Evolutionary conservation across 192 early-diverging fungal species (phyloP), one percentile per base, ranked within the genome.

Genomic region (Rhizoclosmatium globosum): DNA sequence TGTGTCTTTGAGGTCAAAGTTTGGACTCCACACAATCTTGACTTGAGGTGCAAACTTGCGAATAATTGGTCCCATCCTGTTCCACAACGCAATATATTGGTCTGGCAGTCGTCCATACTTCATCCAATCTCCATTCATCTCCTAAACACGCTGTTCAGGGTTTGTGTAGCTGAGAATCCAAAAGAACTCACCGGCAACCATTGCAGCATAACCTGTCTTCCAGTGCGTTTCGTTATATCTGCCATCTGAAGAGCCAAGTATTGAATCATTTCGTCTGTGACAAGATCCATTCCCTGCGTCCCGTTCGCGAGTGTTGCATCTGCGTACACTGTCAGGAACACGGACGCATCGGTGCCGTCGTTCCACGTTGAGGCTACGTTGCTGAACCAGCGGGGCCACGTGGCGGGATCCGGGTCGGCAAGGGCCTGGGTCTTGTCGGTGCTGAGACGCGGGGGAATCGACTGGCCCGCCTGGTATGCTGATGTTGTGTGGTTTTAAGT

Each of bases 111-210:
- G 19, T 1, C 74, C 74, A 46, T 76, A 74, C 6, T 42, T 17
- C 72, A 74, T 74, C 72, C 72, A 74, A 44, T 47, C 46, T 17
- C 72, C 59, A 2, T 72, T 43, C 71, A 58, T 72, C 56, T 53
- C 71, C 2, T 38, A 31, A 31, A n/a, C n/a, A n/a, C n/a, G n/a
- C n/a, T n/a, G n/a, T n/a, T n/a, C n/a, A n/a, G n/a, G n/a, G n/a
- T n/a, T n/a, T n/a, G n/a, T n/a, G n/a, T n/a, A n/a, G n/a, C 31
- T 31, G 31, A 31, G 31, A 31, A 31, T 31, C 31, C 31, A 31
- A 31, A 31, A 31, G 31, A 31, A 31, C 31, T 64, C 39, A 17
- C 61, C 21, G 61, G 61, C 39, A 64, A 23, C 61, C 61, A 64
- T 9, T 1, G 61, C 61, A 64, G 0, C 4, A 17, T 17, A 38